Conservation (phyloP, 257 asterid genomes). For the Petunia axillaris region DNA sequence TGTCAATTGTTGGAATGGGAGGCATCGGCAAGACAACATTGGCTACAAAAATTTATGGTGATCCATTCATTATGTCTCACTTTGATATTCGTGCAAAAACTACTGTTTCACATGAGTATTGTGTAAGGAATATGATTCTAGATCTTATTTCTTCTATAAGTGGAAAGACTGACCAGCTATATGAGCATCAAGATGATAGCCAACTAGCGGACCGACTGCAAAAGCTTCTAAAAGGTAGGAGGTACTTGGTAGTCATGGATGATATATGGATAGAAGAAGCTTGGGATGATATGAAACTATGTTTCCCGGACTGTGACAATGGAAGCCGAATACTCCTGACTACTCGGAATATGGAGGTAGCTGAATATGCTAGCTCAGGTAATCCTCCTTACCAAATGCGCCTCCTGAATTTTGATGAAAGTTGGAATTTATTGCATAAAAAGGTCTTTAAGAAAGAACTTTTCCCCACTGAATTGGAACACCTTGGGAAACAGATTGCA, state of each 20-base stretch:
- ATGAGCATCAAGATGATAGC: neutral
- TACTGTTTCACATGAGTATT: neutral
- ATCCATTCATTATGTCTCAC: neutral
- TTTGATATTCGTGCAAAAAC: constrained; percentile 31
- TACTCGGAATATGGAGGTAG: constrained; percentile 20
- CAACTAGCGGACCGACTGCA: neutral
- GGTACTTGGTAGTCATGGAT: constrained; percentile 29
- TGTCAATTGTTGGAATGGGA: constrained; percentile 27
- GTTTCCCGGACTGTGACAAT: constrained; percentile 23
- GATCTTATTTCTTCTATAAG: constrained; percentile 15
- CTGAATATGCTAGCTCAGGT: neutral
- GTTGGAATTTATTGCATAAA: constrained; percentile 18
- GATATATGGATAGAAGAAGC: constrained; percentile 22
- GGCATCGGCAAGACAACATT: constrained; percentile 32
- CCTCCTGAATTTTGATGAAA: constrained; percentile 16
- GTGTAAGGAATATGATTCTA: constrained; percentile 18
- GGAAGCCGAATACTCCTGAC: constrained; percentile 30
- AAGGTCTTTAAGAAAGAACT: constrained; percentile 16
- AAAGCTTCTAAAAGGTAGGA: neutral
- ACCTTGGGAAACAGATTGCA: constrained; percentile 21
- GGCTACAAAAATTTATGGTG: constrained; percentile 12
- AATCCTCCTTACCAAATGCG: neutral
- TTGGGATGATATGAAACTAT: constrained; percentile 2
- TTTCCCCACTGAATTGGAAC: constrained; percentile 3
- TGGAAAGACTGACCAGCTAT: neutral